A percentile compares a stretch with the other conserved stretches of the same genome.
Evolutionary conservation across 176 grass and related monocot genomes (phyloP).

Genomic region (Urochloa ruziziensis): DNA sequence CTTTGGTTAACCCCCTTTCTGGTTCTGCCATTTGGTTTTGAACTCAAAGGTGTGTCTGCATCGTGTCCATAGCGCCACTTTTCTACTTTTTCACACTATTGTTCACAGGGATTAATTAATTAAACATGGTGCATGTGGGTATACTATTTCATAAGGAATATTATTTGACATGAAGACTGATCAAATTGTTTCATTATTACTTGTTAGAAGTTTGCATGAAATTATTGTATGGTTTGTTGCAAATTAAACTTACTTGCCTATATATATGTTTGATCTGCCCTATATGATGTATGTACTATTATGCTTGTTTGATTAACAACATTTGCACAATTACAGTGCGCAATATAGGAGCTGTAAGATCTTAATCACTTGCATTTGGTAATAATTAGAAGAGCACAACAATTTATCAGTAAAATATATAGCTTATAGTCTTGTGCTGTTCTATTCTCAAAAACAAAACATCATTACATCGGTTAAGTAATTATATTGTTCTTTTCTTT

Average conservation of each 20-base stretch:
- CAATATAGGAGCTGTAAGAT: neutral
- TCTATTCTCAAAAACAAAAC: neutral
- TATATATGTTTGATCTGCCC: neutral
- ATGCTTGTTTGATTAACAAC: neutral
- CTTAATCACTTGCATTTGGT: slow-evolving; percentile 27
- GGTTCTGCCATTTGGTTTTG: slow-evolving; percentile 42
- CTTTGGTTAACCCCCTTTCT: slow-evolving; percentile 36
- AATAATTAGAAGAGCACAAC: neutral
- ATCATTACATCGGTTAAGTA: neutral
- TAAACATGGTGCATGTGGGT: slow-evolving; percentile 41
- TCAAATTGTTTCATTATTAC: slow-evolving; percentile 16
- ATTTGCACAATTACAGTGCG: neutral
- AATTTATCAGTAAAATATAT: neutral
- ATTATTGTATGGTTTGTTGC: slow-evolving; percentile 24
- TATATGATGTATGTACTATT: neutral
- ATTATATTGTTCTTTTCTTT: neutral
- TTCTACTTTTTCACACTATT: slow-evolving; percentile 41
- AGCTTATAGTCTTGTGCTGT: neutral
- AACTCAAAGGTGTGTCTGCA: slow-evolving; percentile 38
- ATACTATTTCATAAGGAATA: slow-evolving; percentile 36
- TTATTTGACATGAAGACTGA: slow-evolving; percentile 31
- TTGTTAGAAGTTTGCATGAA: slow-evolving; percentile 16
- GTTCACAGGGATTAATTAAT: slow-evolving; percentile 32
- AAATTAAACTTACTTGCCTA: neutral
- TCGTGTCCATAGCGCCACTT: slow-evolving; percentile 38